Base-by-base conservation (phyloP, 257 asterid species). In the Scutellaria minor region DNA sequence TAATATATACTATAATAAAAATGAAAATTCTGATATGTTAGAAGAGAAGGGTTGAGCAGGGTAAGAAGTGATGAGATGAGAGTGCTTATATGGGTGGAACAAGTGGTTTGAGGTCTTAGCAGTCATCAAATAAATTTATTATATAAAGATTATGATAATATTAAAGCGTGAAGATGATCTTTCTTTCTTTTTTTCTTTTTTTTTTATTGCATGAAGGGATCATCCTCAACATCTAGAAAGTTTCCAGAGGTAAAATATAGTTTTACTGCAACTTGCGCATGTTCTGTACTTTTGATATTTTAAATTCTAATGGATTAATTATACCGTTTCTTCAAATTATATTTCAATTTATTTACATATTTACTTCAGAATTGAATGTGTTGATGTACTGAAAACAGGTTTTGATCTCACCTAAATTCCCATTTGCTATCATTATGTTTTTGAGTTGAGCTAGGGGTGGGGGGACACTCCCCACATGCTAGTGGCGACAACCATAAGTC, bases 131-230 rank as follows among this genome's bases (percentile, higher is more conserved):
- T 27, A 58, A 14, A 6, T 5, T n/a, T 10, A 56, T 9, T 56
- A 55, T 55, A 20, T 55, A 14, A 47, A 39, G 48, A 48, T 47
- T 22, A n/a, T 64, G 27, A 46, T 48, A 44, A 35, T 9, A 11
- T 7, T 27, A 68, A 31, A 44, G 7, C 42, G 35, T 51, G 47
- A 15, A 44, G 10, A 20, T 15, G 12, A n/a, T 7, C 1, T 11
- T 31, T 53, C n/a, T 37, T 2, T 27, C 2, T 13, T 12, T 1
- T 27, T 6, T 18, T 15, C n/a, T 5, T 61, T 8, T 9, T 58
- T 69, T 18, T 76, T 14, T 7, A 15, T 59, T 59, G 75, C 79
- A 75, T 60, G 70, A 65, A 14, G 61, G 1, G 9, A 22, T 55
- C 40, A 31, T 1, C 47, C 47, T 44, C 2, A 44, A 44, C 37